Evolutionary conservation across 495 filamentous ascomycete genomes (phyloP).

Genomic region (Xylaria palmicola): DNA sequence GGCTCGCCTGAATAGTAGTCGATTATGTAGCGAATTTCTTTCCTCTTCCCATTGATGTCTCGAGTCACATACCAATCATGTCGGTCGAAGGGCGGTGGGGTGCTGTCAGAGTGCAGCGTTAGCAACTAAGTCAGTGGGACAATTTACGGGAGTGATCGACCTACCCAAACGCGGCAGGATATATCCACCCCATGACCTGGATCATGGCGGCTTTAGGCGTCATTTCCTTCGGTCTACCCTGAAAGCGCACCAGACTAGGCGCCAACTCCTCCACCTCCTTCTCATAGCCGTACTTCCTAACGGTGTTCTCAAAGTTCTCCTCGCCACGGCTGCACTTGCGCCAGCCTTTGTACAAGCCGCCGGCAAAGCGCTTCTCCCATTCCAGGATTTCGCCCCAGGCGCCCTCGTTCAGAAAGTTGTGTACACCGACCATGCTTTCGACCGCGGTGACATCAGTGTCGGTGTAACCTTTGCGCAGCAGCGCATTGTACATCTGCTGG

Average conservation of each 20-base stretch:
- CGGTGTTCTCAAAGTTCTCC: slow-evolving; percentile 39
- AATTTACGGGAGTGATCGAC: slow-evolving; percentile 24
- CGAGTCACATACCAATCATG: slow-evolving; percentile 95
- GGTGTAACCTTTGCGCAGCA: slow-evolving; percentile 91
- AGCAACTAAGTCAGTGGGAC: too few relatives aligned
- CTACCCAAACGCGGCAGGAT: slow-evolving; percentile 75
- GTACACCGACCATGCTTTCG: slow-evolving; percentile 95
- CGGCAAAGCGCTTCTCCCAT: slow-evolving; percentile 84
- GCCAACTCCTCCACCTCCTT: slow-evolving; percentile 39
- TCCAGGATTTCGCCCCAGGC: slow-evolving; percentile 91
- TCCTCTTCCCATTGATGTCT: slow-evolving; percentile 53
- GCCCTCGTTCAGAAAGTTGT: slow-evolving; percentile 97
- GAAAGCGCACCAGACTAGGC: slow-evolving; percentile 79
- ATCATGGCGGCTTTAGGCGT: slow-evolving; percentile 86
- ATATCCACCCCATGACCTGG: slow-evolving; percentile 71
- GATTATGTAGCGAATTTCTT: slow-evolving; percentile 92
- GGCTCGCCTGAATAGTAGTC: slow-evolving; percentile 92
- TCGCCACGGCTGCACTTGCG: slow-evolving; percentile 72
- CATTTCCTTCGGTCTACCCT: slow-evolving; percentile 81
- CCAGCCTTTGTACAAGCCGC: slow-evolving; percentile 71
- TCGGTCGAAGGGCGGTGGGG: slow-evolving; percentile 89
- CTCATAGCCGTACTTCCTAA: slow-evolving; percentile 35
- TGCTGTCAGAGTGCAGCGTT: slow-evolving; percentile 37
- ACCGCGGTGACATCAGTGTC: slow-evolving; percentile 91
- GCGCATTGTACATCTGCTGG: slow-evolving; percentile 99